Percentiles rank a stretch among this genome's conserved stretches.
Conservation (phyloP, 2,329 filamentous ascomycete genomes). For the Magnaporthiopsis incrustans region DNA sequence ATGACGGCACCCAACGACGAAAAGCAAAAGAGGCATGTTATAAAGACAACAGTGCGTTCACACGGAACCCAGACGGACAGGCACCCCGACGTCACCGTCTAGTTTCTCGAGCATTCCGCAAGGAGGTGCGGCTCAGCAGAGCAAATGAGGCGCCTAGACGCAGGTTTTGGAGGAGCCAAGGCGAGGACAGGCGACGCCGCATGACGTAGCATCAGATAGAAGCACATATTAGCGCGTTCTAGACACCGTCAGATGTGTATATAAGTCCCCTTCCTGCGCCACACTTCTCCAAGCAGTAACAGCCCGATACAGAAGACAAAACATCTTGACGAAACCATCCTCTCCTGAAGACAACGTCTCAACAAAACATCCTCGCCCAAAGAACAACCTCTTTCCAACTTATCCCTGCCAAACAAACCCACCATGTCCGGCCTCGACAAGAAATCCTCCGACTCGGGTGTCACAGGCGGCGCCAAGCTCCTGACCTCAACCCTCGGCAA, state of each 20-base stretch:
- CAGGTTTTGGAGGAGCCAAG: not conserved
- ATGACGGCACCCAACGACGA: too few species aligned
- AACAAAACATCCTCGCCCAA: too few species aligned
- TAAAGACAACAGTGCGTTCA: too few species aligned
- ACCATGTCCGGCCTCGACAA: constrained; percentile 5
- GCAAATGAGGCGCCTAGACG: not conserved
- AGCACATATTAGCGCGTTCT: not conserved
- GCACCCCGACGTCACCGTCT: not conserved
- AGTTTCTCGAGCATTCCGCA: not conserved
- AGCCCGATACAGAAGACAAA: not conserved
- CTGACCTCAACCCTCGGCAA: constrained; percentile 23
- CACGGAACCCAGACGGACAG: too few species aligned
- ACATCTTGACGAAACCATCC: not conserved
- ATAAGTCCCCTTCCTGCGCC: not conserved
- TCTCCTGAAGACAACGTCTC: not conserved
- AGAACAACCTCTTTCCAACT: too few species aligned
- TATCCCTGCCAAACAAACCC: not conserved
- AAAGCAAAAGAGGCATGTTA: too few species aligned
- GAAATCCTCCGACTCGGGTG: constrained; percentile 14
- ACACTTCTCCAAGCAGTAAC: not conserved
- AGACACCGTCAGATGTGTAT: not conserved
- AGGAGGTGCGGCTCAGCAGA: not conserved
- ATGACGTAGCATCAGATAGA: not conserved
- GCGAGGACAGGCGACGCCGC: not conserved
- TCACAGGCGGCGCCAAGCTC: constrained; percentile 20